Evolutionary conservation across 305 asterid genomes (phyloP).

Genomic region (Striga hermonthica): DNA sequence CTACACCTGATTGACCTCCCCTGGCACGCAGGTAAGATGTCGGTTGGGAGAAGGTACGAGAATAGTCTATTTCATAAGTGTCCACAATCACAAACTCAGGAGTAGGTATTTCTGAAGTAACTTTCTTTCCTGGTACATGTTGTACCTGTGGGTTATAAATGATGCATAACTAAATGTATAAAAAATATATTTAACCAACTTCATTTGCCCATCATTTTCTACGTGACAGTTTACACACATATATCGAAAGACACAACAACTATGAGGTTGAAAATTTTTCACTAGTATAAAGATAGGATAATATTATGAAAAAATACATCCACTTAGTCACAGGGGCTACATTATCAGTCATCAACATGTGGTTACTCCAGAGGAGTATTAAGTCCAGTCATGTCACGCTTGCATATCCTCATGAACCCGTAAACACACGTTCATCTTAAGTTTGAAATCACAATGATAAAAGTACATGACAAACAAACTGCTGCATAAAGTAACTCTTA

Average conservation of each 20-base stretch:
- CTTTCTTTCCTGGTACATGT: conserved; percentile 60
- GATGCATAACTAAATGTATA: conserved; percentile 24
- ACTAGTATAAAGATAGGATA: conserved; percentile 13
- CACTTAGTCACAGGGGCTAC: conserved; percentile 20
- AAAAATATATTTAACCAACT: conserved; percentile 16
- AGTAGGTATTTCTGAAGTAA: conserved; percentile 87
- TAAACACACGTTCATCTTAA: not conserved
- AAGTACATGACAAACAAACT: not conserved
- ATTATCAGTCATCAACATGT: not conserved
- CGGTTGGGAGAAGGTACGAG: conserved; percentile 82
- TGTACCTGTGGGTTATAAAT: conserved; percentile 50
- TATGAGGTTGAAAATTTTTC: not conserved
- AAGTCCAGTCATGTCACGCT: conserved; percentile 1
- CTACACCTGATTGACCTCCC: conserved; percentile 50
- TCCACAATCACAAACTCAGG: conserved; percentile 91
- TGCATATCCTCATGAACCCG: not conserved
- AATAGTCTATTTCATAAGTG: conserved; percentile 94
- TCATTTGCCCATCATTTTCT: conserved; percentile 15
- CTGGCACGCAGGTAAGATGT: conserved; percentile 91
- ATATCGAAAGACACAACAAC: conserved; percentile 3
- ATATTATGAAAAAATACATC: conserved; percentile 3
- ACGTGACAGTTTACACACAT: conserved; percentile 4
- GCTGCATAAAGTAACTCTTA: not conserved
- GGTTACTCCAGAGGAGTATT: conserved; percentile 10
- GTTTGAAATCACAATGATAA: not conserved